Base-by-base conservation (phyloP, 257 asterid species). In the Plantago elongata region DNA sequence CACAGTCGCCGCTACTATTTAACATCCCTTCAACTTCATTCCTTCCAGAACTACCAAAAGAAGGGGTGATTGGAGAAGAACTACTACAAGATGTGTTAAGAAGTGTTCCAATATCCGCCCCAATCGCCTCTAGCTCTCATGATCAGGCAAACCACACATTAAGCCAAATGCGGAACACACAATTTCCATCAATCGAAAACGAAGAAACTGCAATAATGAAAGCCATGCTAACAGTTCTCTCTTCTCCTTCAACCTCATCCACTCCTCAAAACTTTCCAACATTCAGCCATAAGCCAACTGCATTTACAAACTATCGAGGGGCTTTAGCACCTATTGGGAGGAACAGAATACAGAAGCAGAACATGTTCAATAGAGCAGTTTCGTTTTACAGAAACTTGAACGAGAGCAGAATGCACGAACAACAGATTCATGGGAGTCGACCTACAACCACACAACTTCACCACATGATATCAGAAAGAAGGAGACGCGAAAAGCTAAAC, bases 381-480 rank as follows among this genome's bases (percentile, higher is more conserved):
- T 54, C 62, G 27, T 87, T 83, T 70, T 77, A 77, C 62, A 80
- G 80, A 57, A 77, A 72, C 69, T 57, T 87, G 51, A 61, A 60
- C 42, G 7, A 58, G 61, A 70, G 71, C 42, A 69, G 68, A 56
- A 45, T 61, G 0, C 80, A 69, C 30, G 83, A 63, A 10, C 63
- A 49, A 4, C 78, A 61, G 2, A 49, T 9, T 3, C 81, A 66
- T 16, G 71, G 69, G 22, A 79, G 56, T 62, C 60, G 74, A 11
- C 71, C 84, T 3, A 71, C 77, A 1, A 74, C 51, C 3, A 76
- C 84, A 0, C 96, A 83, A 68, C 43, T 83, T 63, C 86, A 87
- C 64, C 96, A 87, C 45, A 82, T 82, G 94, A 83, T 87, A 18
- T 73, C 90, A 0, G 97, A 90, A 71, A 60, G 94, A 69, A 79